phyloP scores from a whole-genome alignment of 1,139 yeast species.

The Debaryomyces fabryi region DNA sequence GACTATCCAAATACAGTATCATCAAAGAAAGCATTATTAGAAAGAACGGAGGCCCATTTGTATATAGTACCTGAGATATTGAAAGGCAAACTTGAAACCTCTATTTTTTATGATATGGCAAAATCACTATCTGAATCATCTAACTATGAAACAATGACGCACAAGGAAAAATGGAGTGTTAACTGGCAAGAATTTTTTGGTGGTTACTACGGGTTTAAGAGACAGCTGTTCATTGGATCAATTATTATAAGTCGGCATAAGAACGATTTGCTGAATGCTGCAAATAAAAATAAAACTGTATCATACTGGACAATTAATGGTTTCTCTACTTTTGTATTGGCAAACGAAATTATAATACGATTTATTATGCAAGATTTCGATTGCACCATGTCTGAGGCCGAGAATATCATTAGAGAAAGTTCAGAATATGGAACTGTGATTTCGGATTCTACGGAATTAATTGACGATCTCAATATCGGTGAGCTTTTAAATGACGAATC shows the following conservation, averaged over 20 bases:
- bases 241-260: slow-evolving; percentile 32
- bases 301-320: slow-evolving; percentile 63
- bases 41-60: slow-evolving; percentile 32
- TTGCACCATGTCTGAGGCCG: slow-evolving; percentile 43
- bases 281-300: slow-evolving; percentile 43
- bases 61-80: slow-evolving; percentile 45
- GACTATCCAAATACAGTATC: slow-evolving; percentile 30
- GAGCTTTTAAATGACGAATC: slow-evolving; percentile 20
- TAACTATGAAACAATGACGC: slow-evolving; percentile 45
- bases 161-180: slow-evolving; percentile 48
- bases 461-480: slow-evolving; percentile 30
- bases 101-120: slow-evolving; percentile 55
- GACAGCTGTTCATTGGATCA: slow-evolving; percentile 56
- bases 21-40: slow-evolving; percentile 26
- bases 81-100: slow-evolving; percentile 39
- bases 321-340: slow-evolving; percentile 59
- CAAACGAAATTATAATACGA: slow-evolving; percentile 62
- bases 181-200: slow-evolving; percentile 52
- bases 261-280: slow-evolving; percentile 28
- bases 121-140: slow-evolving; percentile 39
- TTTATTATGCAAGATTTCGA: slow-evolving; percentile 52
- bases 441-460: slow-evolving; percentile 41
- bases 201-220: slow-evolving; percentile 64
- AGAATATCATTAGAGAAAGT: slow-evolving; percentile 47
- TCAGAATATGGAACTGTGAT: slow-evolving; percentile 58